phyloP scores from a whole-genome alignment of 2,329 filamentous ascomycete species.

The Achaetomium macrosporum region DNA sequence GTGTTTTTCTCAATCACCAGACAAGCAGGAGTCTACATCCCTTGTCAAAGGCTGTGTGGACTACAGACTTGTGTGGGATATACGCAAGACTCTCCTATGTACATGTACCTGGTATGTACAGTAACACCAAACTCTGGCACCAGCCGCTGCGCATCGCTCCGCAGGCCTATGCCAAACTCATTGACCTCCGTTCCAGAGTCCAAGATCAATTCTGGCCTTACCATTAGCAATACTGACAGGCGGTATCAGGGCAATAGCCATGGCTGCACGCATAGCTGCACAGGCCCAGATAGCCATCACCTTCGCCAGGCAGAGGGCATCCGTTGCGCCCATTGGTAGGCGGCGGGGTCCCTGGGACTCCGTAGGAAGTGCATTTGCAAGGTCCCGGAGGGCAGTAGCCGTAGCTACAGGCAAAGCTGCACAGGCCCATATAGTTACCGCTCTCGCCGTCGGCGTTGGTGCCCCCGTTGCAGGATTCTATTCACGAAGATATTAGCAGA shows the following conservation, averaged over 20 bases:
- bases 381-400: conserved; percentile 14
- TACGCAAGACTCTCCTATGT: too few species aligned
- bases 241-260: conserved; percentile 12
- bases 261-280: conserved; percentile 12
- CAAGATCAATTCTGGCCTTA: too few species aligned
- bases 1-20: too few species aligned
- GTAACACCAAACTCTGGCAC: too few species aligned
- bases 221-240: conserved; percentile 12
- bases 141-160: too few species aligned
- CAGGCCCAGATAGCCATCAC: conserved; percentile 12
- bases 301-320: conserved; percentile 6
- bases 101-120: too few species aligned
- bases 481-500: too few species aligned
- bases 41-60: too few species aligned
- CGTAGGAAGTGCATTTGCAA: conserved; percentile 10
- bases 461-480: conserved; percentile 10
- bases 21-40: too few species aligned
- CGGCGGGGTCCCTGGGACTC: background rate
- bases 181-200: too few species aligned
- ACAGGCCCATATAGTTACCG: conserved; percentile 8
- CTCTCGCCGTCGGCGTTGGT: conserved; percentile 6
- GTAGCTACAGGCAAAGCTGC: conserved; percentile 10
- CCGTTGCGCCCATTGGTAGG: background rate
- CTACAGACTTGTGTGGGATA: too few species aligned
- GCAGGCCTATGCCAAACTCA: too few species aligned